phyloP scores from a whole-genome alignment of 352 stramenopile genomes.

The Elongisporangium undulatum region DNA sequence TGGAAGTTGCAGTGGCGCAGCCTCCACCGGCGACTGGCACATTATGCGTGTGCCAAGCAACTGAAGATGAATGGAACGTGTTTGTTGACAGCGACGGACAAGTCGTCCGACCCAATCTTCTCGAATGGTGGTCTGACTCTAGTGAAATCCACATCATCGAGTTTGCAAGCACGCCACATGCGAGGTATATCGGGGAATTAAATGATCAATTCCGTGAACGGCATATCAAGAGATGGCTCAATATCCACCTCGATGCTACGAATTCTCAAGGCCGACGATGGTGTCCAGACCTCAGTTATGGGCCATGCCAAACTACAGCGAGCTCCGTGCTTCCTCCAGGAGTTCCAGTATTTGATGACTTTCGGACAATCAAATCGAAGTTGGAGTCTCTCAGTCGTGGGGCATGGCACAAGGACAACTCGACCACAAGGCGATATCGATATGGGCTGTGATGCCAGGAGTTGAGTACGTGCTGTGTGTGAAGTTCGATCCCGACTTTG shows the following conservation, averaged over 20 bases:
- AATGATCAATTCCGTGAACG: constrained; percentile 2
- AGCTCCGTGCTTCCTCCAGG: constrained; percentile 25
- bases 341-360: constrained; percentile 27
- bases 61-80: constrained; percentile 34
- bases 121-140: constrained; percentile 29
- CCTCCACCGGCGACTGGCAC: no score
- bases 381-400: constrained; percentile 30
- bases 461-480: constrained; percentile 38
- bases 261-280: constrained; percentile 24
- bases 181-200: constrained; percentile 11
- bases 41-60: no score
- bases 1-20: constrained; percentile 26
- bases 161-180: constrained; percentile 21
- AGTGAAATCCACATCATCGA: constrained; percentile 35
- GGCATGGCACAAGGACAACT: constrained; percentile 29
- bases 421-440: constrained; percentile 28
- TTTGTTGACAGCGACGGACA: constrained; percentile 23
- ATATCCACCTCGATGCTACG: constrained; percentile 7
- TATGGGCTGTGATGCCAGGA: constrained; percentile 29
- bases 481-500: constrained; percentile 27
- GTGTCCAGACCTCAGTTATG: constrained; percentile 26
- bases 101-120: constrained; percentile 19
- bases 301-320: constrained; percentile 18
- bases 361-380: constrained; percentile 31
- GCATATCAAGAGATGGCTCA: constrained; percentile 13